Evolutionary conservation across 192 early-diverging fungal species (phyloP).

Genomic region (Coemansia sp.): DNA sequence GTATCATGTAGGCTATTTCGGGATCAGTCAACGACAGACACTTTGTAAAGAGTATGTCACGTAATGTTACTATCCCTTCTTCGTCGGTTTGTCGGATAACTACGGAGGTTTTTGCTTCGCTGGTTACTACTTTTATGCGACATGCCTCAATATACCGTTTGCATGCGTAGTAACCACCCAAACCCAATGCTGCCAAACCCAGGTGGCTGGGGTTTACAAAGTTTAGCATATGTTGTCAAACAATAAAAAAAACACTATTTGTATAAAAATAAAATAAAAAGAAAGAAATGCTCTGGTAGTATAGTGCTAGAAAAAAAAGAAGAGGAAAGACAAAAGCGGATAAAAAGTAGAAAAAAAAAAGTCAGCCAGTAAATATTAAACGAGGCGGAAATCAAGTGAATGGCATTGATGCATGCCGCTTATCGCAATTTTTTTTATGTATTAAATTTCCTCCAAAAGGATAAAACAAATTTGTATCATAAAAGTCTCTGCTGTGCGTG

Average conservation of each 20-base stretch:
- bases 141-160: constrained; percentile 36
- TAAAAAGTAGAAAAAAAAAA: background rate
- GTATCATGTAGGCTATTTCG: constrained; percentile 57
- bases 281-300: too few relatives aligned
- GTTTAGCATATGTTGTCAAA: background rate
- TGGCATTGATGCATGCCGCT: background rate
- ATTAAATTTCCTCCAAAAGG: too few relatives aligned
- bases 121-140: constrained; percentile 24
- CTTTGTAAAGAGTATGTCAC: constrained; percentile 25
- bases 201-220: constrained; percentile 17
- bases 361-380: background rate
- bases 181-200: constrained; percentile 23
- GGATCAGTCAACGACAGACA: constrained; percentile 66
- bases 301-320: background rate
- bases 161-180: constrained; percentile 15
- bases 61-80: constrained; percentile 32
- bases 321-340: background rate
- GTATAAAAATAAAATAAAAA: background rate
- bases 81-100: constrained; percentile 32
- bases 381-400: background rate
- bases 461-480: too few relatives aligned
- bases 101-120: constrained; percentile 36
- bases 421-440: background rate
- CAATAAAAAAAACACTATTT: background rate
- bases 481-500: too few relatives aligned